These are phyloP conservation scores for Diaporthe sp. DNA, from an alignment of 2,329 filamentous ascomycete genomes.

Conservation along the genomic window DNA sequence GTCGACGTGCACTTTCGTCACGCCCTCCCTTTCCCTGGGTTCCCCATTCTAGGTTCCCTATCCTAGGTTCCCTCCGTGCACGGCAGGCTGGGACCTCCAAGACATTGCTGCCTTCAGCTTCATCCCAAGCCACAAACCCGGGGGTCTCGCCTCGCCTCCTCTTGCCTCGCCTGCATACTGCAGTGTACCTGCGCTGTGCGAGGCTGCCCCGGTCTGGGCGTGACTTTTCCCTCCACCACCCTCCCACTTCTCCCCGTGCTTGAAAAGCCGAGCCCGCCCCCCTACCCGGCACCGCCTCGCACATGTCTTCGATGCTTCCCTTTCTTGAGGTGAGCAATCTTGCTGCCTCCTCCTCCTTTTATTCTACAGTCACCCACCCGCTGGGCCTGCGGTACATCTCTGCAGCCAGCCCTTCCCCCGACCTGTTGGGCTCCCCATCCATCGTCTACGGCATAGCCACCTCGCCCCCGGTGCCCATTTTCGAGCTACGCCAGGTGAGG, in stretches of 20 bases:
- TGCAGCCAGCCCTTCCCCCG: conserved; percentile 45
- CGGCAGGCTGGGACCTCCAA: conserved; percentile 16
- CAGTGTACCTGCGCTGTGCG: conserved; percentile 28
- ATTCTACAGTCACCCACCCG: conserved; percentile 82
- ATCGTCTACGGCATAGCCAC: conserved; percentile 59
- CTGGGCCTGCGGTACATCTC: conserved; percentile 80
- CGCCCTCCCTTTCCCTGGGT: conserved; percentile 1
- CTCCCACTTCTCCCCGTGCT: conserved; percentile 14
- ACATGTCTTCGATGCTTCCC: conserved; percentile 58
- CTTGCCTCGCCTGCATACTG: conserved; percentile 12
- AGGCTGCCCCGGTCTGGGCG: conserved; percentile 23
- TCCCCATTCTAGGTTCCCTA: no score
- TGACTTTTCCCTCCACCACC: neutral
- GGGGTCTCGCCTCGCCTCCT: conserved; percentile 13
- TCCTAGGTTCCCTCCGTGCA: neutral
- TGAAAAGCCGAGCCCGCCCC: conserved; percentile 29
- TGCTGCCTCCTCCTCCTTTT: conserved; percentile 86
- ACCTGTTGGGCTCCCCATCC: conserved; percentile 48
- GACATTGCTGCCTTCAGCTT: conserved; percentile 16
- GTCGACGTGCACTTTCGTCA: conserved; percentile 6
- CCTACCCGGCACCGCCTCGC: conserved; percentile 32
- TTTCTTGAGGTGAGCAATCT: conserved; percentile 80
- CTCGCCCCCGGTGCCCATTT: conserved; percentile 54
- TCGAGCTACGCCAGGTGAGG: conserved; percentile 60
- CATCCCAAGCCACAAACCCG: conserved; percentile 18